Percentiles rank a stretch among this genome's conserved stretches.
Evolutionary conservation across 2,329 filamentous ascomycete species (phyloP).

Genomic region (Fusarium sp.): DNA sequence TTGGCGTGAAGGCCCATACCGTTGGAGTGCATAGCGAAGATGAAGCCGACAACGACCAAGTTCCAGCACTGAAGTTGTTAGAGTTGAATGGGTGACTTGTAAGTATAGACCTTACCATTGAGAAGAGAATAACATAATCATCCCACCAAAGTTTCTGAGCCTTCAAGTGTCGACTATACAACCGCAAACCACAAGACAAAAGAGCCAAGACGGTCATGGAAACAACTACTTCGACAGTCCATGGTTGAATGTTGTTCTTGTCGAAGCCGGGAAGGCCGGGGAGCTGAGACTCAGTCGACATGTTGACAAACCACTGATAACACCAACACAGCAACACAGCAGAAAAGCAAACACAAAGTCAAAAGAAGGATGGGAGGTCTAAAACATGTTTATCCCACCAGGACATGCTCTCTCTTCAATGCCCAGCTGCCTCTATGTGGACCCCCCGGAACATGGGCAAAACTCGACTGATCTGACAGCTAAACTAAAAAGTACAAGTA

Average conservation of each 20-base stretch:
- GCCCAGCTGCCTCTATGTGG: background rate
- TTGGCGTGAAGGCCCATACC: conserved; percentile 66
- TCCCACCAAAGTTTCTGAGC: conserved; percentile 65
- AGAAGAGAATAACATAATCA: conserved; percentile 65
- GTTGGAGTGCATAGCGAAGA: conserved; percentile 62
- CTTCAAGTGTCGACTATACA: conserved; percentile 60
- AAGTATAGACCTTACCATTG: conserved; percentile 56
- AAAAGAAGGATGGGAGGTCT: conserved; percentile 1
- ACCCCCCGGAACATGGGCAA: background rate
- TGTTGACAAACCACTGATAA: conserved; percentile 2
- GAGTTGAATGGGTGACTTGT: background rate
- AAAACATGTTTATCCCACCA: conserved; percentile 5
- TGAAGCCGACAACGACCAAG: conserved; percentile 62
- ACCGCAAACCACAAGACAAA: conserved; percentile 57
- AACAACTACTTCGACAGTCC: conserved; percentile 58
- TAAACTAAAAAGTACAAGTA: background rate
- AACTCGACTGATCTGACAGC: conserved; percentile 15
- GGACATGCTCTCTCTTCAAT: background rate
- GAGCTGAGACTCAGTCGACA: conserved; percentile 40
- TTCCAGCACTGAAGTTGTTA: conserved; percentile 56
- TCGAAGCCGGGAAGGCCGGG: conserved; percentile 46
- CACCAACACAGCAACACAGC: background rate
- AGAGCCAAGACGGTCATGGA: conserved; percentile 61
- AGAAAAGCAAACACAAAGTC: background rate
- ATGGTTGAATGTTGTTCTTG: conserved; percentile 58